Percentiles rank a stretch among this genome's conserved stretches.
phyloP scores from a whole-genome alignment of 129 eudicot genomes.

The Rutidosis leptorrhynchoides region DNA sequence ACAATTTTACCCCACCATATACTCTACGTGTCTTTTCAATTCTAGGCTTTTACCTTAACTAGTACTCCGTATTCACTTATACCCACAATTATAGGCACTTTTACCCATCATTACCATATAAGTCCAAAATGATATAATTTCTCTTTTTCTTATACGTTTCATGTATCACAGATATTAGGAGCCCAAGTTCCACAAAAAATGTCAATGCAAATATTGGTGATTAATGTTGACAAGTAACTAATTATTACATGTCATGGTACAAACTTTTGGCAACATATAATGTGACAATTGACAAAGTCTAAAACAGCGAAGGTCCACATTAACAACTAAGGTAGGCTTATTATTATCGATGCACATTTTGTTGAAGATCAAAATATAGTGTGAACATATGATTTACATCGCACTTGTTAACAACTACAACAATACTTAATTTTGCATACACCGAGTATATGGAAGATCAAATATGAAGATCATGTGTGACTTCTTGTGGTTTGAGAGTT shows the following conservation, averaged over 20 bases:
- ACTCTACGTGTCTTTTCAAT: background rate
- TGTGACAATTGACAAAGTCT: conserved; percentile 5
- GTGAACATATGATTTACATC: too few species aligned
- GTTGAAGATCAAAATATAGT: too few species aligned
- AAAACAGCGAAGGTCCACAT: background rate
- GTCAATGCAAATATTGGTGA: background rate
- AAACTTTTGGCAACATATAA: conserved; percentile 16
- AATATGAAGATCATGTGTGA: too few species aligned
- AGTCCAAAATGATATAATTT: background rate
- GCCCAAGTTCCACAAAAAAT: background rate
- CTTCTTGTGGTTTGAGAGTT: too few species aligned
- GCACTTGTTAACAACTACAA: too few species aligned
- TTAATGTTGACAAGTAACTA: conserved; percentile 19
- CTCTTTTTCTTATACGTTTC: background rate
- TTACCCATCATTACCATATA: background rate
- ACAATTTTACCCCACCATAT: background rate
- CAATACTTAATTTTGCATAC: too few species aligned
- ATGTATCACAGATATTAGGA: background rate
- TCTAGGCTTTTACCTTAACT: background rate
- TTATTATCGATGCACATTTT: background rate
- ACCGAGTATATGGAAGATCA: too few species aligned
- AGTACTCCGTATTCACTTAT: background rate
- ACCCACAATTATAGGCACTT: background rate
- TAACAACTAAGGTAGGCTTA: background rate
- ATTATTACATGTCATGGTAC: background rate